A percentile compares a stretch with the other conserved stretches of the same genome.
phyloP scores from a whole-genome alignment of 106 monocot genomes.

The Dendrobium nobile region DNA sequence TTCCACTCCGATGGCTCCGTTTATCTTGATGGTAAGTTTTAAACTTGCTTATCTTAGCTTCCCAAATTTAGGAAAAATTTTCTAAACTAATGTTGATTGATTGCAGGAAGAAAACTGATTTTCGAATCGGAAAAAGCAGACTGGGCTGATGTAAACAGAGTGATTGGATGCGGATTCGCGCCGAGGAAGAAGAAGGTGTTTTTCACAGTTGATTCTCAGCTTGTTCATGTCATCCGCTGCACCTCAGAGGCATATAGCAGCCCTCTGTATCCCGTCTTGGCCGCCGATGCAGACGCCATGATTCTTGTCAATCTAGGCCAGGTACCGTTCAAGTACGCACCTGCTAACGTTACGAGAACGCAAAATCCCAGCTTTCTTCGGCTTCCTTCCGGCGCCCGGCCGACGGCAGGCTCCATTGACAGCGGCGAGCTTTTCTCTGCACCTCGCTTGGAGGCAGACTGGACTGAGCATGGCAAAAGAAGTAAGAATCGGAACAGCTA shows the following conservation, averaged over 20 bases:
- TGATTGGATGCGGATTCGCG: conserved; percentile 71
- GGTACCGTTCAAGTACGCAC: conserved; percentile 50
- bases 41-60: neutral
- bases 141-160: conserved; percentile 50
- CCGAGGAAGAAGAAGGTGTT: conserved; percentile 69
- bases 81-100: too few species aligned
- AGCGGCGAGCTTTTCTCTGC: conserved; percentile 74
- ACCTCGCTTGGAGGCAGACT: conserved; percentile 15
- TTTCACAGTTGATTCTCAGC: conserved; percentile 64
- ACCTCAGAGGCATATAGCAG: conserved; percentile 42
- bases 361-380: conserved; percentile 43
- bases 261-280: conserved; percentile 58
- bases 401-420: conserved; percentile 22
- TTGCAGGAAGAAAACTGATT: conserved; percentile 58
- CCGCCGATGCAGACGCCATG: conserved; percentile 46
- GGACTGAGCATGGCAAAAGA: conserved; percentile 7
- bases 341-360: conserved; percentile 46
- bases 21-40: conserved; percentile 59
- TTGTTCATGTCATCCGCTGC: conserved; percentile 60
- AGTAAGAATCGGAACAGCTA: conserved; percentile 7
- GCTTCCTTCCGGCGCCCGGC: neutral
- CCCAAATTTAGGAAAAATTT: too few species aligned
- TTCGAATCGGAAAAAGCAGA: conserved; percentile 34
- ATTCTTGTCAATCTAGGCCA: conserved; percentile 71
- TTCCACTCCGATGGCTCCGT: conserved; percentile 72